These are phyloP conservation scores for Chromera velia DNA, from an alignment of 73 alveolate genomes.

Conservation along the genomic window DNA sequence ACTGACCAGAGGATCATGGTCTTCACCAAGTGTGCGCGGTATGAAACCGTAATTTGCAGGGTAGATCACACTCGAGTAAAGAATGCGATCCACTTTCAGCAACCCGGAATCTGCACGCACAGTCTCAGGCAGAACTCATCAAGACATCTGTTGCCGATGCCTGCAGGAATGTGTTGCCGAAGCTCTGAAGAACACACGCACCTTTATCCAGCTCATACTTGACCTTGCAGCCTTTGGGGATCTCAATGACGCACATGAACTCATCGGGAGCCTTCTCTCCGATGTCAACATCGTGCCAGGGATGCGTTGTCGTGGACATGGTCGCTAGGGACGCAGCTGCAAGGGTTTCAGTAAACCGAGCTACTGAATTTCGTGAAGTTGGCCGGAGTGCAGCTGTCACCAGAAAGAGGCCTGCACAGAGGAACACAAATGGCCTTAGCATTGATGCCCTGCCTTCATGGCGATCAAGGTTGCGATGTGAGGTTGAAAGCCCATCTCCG, in stretches of 20 bases:
- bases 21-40: constrained; percentile 50
- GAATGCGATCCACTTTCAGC: constrained; percentile 41
- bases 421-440: too few species aligned
- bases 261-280: background rate
- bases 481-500: too few species aligned
- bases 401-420: too few species aligned
- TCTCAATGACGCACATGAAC: constrained; percentile 27
- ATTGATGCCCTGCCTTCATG: too few species aligned
- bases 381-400: too few species aligned
- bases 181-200: background rate
- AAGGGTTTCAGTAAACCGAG: too few species aligned
- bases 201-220: constrained; percentile 47
- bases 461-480: too few species aligned
- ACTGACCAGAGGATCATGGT: constrained; percentile 40
- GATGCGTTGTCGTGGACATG: background rate
- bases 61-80: constrained; percentile 48
- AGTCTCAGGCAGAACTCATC: background rate
- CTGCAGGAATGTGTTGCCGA: background rate
- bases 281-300: background rate
- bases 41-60: constrained; percentile 55
- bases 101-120: constrained; percentile 26
- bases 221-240: constrained; percentile 48
- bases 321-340: too few species aligned
- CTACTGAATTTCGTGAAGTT: too few species aligned
- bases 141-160: too few species aligned